These are phyloP conservation scores for Ceratocystis cubensis DNA, from an alignment of 2,329 filamentous ascomycete genomes.

Conservation along the genomic window DNA sequence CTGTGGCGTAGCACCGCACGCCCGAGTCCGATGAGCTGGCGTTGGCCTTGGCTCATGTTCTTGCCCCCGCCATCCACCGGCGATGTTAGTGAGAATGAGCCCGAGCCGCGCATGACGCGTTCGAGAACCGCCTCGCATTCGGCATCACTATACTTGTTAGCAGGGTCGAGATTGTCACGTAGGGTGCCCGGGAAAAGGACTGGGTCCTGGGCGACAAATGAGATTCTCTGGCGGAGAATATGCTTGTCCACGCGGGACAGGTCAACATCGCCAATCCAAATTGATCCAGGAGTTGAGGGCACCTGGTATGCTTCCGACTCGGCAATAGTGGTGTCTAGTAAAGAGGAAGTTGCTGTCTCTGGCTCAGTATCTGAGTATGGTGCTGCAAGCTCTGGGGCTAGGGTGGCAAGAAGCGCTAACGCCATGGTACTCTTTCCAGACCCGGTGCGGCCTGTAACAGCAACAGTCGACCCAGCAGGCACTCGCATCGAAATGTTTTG, in stretches of 20 bases:
- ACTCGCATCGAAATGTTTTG: constrained; percentile 58
- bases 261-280: constrained; percentile 43
- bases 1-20: constrained; percentile 47
- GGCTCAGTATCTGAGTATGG: constrained; percentile 13
- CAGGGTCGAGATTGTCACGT: constrained; percentile 56
- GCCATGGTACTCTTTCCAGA: constrained; percentile 75
- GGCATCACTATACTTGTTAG: constrained; percentile 42
- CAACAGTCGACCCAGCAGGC: constrained; percentile 48
- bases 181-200: constrained; percentile 48
- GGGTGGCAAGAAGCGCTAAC: constrained; percentile 44
- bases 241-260: constrained; percentile 43
- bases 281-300: constrained; percentile 31
- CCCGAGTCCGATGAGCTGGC: constrained; percentile 49
- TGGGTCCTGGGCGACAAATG: constrained; percentile 52
- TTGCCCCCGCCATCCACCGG: constrained; percentile 46
- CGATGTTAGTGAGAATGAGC: constrained; percentile 36
- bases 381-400: constrained; percentile 32
- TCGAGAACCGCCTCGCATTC: constrained; percentile 42
- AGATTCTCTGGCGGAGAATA: constrained; percentile 44
- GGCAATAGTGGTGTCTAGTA: constrained; percentile 9
- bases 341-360: background rate
- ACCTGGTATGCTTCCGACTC: constrained; percentile 8
- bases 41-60: constrained; percentile 50
- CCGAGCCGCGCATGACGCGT: constrained; percentile 34
- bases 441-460: constrained; percentile 68